These are phyloP conservation scores for Alternaria longipes DNA, from an alignment of 2,329 filamentous ascomycete species.

Conservation along the genomic window DNA sequence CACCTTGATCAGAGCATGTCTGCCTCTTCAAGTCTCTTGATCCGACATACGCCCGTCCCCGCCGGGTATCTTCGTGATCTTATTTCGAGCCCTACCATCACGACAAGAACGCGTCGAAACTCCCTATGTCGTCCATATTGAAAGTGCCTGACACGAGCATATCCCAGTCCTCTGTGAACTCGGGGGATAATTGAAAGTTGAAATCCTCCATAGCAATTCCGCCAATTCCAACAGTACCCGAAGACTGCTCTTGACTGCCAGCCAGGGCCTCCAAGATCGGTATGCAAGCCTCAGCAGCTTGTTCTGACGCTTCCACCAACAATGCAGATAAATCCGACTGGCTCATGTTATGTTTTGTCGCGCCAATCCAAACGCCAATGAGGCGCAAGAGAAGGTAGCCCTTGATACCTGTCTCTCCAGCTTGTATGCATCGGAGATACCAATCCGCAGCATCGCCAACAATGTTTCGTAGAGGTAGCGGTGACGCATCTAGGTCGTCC, in stretches of 20 bases:
- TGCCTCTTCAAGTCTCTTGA: background rate
- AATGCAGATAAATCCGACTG: slow-evolving; percentile 22
- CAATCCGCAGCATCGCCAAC: slow-evolving; percentile 33
- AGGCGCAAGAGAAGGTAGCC: slow-evolving; percentile 37
- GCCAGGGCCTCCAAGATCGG: slow-evolving; percentile 32
- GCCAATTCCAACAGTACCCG: background rate
- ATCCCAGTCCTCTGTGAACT: slow-evolving; percentile 31
- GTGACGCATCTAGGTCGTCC: slow-evolving; percentile 26
- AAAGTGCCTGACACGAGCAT: slow-evolving; percentile 29
- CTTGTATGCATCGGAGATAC: slow-evolving; percentile 32
- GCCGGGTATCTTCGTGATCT: background rate
- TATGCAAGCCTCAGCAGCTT: slow-evolving; percentile 27
- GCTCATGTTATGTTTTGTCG: slow-evolving; percentile 19
- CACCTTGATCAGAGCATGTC: background rate
- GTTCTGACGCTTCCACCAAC: slow-evolving; percentile 28
- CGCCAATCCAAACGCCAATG: slow-evolving; percentile 34
- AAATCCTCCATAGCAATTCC: background rate
- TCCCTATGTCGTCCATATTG: slow-evolving; percentile 12
- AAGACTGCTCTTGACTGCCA: slow-evolving; percentile 4
- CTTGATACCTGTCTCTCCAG: slow-evolving; percentile 44
- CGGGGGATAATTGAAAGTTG: slow-evolving; percentile 20
- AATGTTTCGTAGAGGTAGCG: slow-evolving; percentile 27
- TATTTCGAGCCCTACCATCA: background rate
- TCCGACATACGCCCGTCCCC: background rate
- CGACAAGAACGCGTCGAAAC: slow-evolving; percentile 12